Evolutionary conservation across 1,139 yeast genomes (phyloP).

Genomic region (Lizanozyma gosingica): DNA sequence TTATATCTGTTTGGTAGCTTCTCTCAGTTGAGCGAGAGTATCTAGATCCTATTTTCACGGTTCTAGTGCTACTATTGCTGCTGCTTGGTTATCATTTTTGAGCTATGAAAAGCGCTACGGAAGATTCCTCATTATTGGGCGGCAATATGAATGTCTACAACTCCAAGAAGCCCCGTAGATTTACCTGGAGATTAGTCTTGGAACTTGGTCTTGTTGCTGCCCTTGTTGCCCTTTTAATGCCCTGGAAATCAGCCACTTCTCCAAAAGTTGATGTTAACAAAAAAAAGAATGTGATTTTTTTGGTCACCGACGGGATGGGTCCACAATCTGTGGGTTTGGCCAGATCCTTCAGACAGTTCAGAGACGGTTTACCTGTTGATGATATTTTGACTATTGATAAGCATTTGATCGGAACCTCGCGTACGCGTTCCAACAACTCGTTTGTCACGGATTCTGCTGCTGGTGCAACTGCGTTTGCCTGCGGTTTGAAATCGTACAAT

Average conservation of each 20-base stretch:
- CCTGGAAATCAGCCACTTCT: not conserved
- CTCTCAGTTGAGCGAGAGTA: too few species aligned
- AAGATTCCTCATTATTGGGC: not conserved
- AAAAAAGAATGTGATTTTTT: constrained; percentile 61
- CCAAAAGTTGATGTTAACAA: constrained; percentile 4
- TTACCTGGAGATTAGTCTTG: not conserved
- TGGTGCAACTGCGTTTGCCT: constrained; percentile 86
- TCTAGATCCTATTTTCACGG: too few species aligned
- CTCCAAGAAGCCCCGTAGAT: not conserved
- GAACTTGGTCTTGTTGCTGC: not conserved
- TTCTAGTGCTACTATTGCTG: too few species aligned
- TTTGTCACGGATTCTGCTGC: constrained; percentile 88
- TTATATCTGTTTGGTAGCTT: too few species aligned
- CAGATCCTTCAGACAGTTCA: constrained; percentile 56
- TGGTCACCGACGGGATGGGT: constrained; percentile 92
- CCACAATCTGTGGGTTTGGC: constrained; percentile 75
- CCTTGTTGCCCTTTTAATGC: not conserved
- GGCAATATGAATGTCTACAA: not conserved
- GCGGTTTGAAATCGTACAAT: constrained; percentile 71
- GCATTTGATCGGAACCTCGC: constrained; percentile 63
- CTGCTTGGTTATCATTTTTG: too few species aligned
- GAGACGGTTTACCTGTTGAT: constrained; percentile 40
- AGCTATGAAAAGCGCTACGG: not conserved
- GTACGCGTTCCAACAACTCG: constrained; percentile 67
- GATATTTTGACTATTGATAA: constrained; percentile 55